Percentiles rank a stretch among this genome's conserved stretches.
Evolutionary conservation across 176 grass and related monocot species (phyloP).

Genomic region (Calamus simplicifolius): DNA sequence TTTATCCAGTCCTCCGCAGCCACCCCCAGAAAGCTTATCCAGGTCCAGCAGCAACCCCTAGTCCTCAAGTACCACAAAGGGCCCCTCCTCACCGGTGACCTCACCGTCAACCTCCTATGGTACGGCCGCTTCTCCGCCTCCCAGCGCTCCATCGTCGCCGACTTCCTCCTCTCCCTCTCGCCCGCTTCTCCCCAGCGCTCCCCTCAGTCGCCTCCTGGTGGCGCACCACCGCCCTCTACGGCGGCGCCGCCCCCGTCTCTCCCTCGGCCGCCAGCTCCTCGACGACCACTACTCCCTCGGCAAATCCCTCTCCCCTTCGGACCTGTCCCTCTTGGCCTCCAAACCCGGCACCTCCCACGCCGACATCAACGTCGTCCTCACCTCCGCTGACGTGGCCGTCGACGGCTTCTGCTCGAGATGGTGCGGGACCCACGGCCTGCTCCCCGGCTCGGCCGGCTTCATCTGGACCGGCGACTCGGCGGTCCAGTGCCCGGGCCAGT

Average conservation of each 20-base stretch:
- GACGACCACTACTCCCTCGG: slow-evolving; percentile 28
- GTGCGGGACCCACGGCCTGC: slow-evolving; percentile 33
- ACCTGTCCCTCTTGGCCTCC: slow-evolving; percentile 26
- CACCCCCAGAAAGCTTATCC: not conserved
- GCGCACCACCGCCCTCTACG: slow-evolving; percentile 21
- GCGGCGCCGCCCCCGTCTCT: not conserved
- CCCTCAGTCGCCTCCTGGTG: slow-evolving; percentile 42
- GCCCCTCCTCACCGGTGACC: slow-evolving; percentile 29
- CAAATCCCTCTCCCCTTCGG: slow-evolving; percentile 12
- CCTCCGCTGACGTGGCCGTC: slow-evolving; percentile 28
- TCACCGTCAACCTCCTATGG: slow-evolving; percentile 28
- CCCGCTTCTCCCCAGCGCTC: not conserved
- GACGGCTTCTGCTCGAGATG: slow-evolving; percentile 40
- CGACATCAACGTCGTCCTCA: slow-evolving; percentile 31
- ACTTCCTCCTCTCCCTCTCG: slow-evolving; percentile 42
- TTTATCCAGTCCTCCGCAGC: not conserved
- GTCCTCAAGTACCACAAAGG: slow-evolving; percentile 37
- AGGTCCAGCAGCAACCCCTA: not conserved
- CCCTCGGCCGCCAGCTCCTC: slow-evolving; percentile 8
- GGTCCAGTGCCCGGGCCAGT: slow-evolving; percentile 43
- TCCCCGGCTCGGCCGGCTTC: slow-evolving; percentile 4
- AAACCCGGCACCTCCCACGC: not conserved
- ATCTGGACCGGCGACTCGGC: slow-evolving; percentile 48
- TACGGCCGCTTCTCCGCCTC: slow-evolving; percentile 32
- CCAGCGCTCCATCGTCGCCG: slow-evolving; percentile 36